Base-by-base conservation (phyloP, 2,329 filamentous ascomycete species). In the Exophiala sideris region DNA sequence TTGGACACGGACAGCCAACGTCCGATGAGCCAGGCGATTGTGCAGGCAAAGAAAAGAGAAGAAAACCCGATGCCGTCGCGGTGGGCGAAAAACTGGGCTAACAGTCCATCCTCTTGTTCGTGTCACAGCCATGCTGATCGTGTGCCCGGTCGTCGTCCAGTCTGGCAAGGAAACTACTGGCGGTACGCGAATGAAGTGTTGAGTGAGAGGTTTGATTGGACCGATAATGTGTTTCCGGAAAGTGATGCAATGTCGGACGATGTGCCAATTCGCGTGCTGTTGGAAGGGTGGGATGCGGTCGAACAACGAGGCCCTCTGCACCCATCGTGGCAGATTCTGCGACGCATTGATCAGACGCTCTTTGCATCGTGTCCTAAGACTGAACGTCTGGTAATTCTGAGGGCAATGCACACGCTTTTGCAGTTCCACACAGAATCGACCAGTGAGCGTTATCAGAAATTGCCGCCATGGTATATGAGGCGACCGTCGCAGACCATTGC, bases 211-310 rank as follows among this genome's bases (percentile, higher is more conserved):
- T 61, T 61, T 24, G 53, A 54, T 3, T 61, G 58, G 56, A 38
- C 11, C 5, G 48, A 60, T 2, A 41, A 56, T 21, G 45, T 61
- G 6, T 16, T 36, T 8, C 52, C 59, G 1, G 57, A 50, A 21
- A 33, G 52, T 2, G 57, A 58, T 38, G 45, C 45, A 9, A 24
- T 54, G 16, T 34, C 21, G n/a, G 52, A 63, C 47, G 61, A 63
- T 36, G 56, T 63, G 1, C 59, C 61, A 10, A 45, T 62, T 8
- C 59, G 61, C 14, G 61, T 50, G 0, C 8, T 63, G 21, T 40
- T 63, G 18, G 57, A 63, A 38, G 61, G 61, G 1, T 62, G 61
- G 61, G 59, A 63, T 39, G 49, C 59, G 3, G 61, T 63, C 11
- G 59, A 49, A 40, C 52, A 48, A 42, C 45, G 55, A 14, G 59